Evolutionary conservation across 2,329 filamentous ascomycete species (phyloP).

Genomic region (Apiospora pterosperma): DNA sequence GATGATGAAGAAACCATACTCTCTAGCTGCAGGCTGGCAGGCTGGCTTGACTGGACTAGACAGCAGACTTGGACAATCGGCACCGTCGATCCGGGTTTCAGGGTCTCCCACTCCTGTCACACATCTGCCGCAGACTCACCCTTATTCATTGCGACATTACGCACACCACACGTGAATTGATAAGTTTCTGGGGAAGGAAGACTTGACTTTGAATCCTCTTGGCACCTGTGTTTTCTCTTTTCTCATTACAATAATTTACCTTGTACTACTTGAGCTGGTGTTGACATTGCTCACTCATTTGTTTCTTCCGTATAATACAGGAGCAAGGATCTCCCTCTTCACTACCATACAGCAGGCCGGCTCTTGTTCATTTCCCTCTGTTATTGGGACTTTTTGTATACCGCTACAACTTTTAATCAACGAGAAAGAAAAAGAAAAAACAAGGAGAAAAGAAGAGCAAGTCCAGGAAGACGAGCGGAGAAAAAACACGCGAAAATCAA

Average conservation of each 20-base stretch:
- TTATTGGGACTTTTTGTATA: background rate
- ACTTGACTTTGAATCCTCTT: background rate
- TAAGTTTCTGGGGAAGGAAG: background rate
- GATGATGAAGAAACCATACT: background rate
- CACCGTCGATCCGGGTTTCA: background rate
- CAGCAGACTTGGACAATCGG: too few species aligned
- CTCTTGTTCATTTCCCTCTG: background rate
- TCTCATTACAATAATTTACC: background rate
- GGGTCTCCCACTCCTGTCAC: background rate
- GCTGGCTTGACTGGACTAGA: background rate
- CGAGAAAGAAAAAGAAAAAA: background rate
- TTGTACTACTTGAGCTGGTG: background rate
- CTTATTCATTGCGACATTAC: background rate
- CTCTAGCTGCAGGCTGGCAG: background rate
- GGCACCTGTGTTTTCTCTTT: background rate
- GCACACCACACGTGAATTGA: background rate
- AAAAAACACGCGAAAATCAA: background rate
- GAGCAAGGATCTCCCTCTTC: conserved; percentile 3
- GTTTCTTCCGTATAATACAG: background rate
- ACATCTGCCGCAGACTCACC: background rate
- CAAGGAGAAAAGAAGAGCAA: background rate
- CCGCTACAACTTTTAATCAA: background rate
- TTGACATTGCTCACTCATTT: conserved; percentile 2
- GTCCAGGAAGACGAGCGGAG: background rate
- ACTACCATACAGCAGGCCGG: background rate